Conservation (phyloP, 768 basidiomycete genomes). For the Calocybe gangraenosa region DNA sequence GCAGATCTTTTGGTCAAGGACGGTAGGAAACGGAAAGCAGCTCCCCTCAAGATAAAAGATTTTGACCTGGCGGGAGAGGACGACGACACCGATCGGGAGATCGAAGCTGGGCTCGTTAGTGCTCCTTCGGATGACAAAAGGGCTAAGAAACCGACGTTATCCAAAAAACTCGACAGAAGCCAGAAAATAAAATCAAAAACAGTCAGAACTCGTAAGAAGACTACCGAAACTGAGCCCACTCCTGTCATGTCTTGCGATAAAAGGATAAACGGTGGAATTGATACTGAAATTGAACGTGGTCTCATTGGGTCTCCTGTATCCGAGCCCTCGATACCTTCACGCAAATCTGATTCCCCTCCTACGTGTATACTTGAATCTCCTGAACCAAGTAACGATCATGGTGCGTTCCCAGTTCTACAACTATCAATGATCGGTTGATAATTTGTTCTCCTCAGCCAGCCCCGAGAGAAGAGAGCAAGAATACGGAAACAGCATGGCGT, state of each 20-base stretch:
- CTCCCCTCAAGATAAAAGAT: conserved; percentile 19
- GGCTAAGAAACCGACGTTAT: conserved; percentile 33
- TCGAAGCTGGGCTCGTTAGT: conserved; percentile 50
- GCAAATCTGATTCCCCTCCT: too few species aligned
- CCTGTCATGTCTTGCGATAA: conserved; percentile 40
- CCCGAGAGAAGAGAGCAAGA: neutral
- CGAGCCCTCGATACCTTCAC: neutral
- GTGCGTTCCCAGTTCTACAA: too few species aligned
- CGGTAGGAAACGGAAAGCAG: conserved; percentile 39
- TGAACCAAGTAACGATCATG: conserved; percentile 3
- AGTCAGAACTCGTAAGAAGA: conserved; percentile 25
- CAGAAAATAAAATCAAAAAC: conserved; percentile 45
- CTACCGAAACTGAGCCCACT: conserved; percentile 23
- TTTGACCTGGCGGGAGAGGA: conserved; percentile 56
- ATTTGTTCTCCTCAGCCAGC: too few species aligned
- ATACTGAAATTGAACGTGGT: conserved; percentile 51
- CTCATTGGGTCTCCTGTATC: conserved; percentile 16
- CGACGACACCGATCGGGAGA: conserved; percentile 65
- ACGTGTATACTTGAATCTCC: too few species aligned
- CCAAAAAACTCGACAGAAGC: conserved; percentile 27
- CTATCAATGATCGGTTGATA: too few species aligned
- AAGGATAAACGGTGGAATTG: conserved; percentile 50
- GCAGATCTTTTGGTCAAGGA: conserved; percentile 56
- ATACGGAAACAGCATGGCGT: conserved; percentile 46
- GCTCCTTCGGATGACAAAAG: conserved; percentile 46